phyloP scores from a whole-genome alignment of 2,329 filamentous ascomycete genomes.

The Colletotrichum tamarilloi region DNA sequence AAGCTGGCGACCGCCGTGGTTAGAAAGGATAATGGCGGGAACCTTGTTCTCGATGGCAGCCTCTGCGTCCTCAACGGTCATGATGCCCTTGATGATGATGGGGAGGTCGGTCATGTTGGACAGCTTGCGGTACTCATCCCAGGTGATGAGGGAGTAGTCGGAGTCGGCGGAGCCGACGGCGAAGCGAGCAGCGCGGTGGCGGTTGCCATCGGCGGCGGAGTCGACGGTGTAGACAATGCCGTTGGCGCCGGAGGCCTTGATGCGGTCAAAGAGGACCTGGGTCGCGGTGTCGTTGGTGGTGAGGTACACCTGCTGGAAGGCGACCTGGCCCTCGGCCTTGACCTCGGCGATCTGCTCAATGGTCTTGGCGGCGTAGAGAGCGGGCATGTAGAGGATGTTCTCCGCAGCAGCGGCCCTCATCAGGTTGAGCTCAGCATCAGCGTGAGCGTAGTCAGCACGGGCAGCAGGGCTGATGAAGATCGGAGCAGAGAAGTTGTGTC shows the following conservation, averaged over 20 bases:
- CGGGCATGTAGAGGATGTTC: conserved; percentile 62
- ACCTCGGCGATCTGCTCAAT: conserved; percentile 52
- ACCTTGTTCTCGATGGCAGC: conserved; percentile 47
- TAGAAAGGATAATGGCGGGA: conserved; percentile 52
- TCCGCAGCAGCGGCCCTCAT: conserved; percentile 59
- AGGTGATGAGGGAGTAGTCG: conserved; percentile 37
- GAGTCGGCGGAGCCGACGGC: conserved; percentile 48
- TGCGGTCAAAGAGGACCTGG: conserved; percentile 43
- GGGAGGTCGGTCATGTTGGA: conserved; percentile 49
- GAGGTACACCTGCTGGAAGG: conserved; percentile 52
- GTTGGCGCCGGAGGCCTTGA: conserved; percentile 47
- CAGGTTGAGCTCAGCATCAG: conserved; percentile 60
- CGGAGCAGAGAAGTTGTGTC: conserved; percentile 64
- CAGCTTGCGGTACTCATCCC: conserved; percentile 51
- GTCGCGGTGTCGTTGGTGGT: conserved; percentile 47
- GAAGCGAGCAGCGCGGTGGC: conserved; percentile 53
- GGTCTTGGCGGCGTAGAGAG: conserved; percentile 45
- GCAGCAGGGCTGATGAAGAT: conserved; percentile 66
- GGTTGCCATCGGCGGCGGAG: conserved; percentile 51
- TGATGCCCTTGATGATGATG: conserved; percentile 54
- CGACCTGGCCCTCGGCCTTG: conserved; percentile 49
- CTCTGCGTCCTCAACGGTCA: conserved; percentile 48
- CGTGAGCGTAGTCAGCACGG: conserved; percentile 55
- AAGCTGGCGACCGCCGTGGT: conserved; percentile 56
- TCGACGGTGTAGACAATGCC: conserved; percentile 53